A percentile compares a stretch with the other conserved stretches of the same genome.
Evolutionary conservation across 306 rosid species (phyloP).

Genomic region (Casuarina equisetifolia): DNA sequence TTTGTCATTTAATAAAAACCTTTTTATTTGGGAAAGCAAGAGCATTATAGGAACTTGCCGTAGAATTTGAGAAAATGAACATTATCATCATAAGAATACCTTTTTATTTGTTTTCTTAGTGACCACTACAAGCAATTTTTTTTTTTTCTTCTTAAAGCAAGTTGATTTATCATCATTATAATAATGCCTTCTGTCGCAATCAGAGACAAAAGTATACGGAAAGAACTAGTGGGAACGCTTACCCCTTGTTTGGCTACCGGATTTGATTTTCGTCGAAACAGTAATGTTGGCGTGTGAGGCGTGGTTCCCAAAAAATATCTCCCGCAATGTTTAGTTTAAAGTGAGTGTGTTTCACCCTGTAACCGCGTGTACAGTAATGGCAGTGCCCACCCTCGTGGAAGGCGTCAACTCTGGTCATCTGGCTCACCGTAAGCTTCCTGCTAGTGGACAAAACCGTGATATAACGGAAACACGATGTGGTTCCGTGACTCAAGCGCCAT

Average conservation of each 20-base stretch:
- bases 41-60: neutral
- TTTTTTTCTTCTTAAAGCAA: too few species aligned
- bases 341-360: neutral
- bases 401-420: neutral
- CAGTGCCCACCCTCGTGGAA: neutral
- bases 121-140: too few species aligned
- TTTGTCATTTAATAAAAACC: too few species aligned
- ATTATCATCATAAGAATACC: too few species aligned
- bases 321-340: neutral
- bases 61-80: too few species aligned
- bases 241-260: neutral
- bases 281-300: neutral
- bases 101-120: too few species aligned
- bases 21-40: neutral
- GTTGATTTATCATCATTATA: neutral
- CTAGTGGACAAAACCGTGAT: neutral
- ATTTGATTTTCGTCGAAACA: neutral
- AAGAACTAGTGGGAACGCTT: neutral
- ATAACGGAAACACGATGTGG: neutral
- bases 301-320: neutral
- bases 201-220: neutral
- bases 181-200: neutral
- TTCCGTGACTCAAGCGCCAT: neutral
- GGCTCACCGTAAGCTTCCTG: neutral
- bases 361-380: neutral